Evolutionary conservation across 106 monocot genomes (phyloP).

Genomic region (Allium fistulosum): DNA sequence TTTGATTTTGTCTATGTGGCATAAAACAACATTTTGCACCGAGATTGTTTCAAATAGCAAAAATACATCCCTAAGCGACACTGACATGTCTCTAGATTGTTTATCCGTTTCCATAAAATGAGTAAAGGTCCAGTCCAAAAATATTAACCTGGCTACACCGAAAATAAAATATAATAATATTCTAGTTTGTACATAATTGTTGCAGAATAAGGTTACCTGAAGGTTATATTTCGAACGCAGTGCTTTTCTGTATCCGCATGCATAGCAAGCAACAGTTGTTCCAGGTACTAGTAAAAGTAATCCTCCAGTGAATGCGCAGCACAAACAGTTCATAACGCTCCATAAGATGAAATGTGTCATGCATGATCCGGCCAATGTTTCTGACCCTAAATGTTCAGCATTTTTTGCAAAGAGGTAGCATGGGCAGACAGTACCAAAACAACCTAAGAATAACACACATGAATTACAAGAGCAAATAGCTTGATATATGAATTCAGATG

Average conservation of each 20-base stretch:
- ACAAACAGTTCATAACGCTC: conserved; percentile 67
- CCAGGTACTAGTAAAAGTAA: conserved; percentile 57
- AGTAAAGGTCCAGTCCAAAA: too few species aligned
- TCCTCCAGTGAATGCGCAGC: conserved; percentile 69
- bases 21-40: too few species aligned
- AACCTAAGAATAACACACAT: conserved; percentile 34
- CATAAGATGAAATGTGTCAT: conserved; percentile 77
- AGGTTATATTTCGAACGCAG: conserved; percentile 60
- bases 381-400: conserved; percentile 85
- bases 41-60: too few species aligned
- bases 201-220: conserved; percentile 31
- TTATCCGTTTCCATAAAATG: too few species aligned
- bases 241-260: conserved; percentile 65
- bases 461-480: too few species aligned
- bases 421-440: conserved; percentile 72
- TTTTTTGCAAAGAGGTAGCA: conserved; percentile 86
- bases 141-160: too few species aligned
- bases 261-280: conserved; percentile 76
- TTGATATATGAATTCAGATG: too few species aligned
- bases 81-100: too few species aligned
- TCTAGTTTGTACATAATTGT: background rate
- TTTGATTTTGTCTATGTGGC: too few species aligned
- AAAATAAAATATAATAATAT: too few species aligned
- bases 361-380: conserved; percentile 74
- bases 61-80: too few species aligned